Evolutionary conservation across 257 asterid species (phyloP).

Genomic region (Nemophila menziesii): DNA sequence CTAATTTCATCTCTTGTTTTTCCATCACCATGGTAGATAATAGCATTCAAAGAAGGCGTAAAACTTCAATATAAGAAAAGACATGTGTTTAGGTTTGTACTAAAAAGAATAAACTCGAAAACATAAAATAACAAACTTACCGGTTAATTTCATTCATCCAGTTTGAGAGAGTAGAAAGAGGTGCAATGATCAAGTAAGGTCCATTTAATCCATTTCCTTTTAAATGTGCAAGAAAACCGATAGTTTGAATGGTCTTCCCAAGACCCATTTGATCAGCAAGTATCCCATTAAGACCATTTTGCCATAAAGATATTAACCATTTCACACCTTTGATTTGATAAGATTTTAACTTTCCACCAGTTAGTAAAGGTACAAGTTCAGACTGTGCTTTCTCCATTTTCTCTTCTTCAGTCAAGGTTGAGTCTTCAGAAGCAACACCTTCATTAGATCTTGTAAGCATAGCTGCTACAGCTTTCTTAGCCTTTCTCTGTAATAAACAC

Average conservation of each 20-base stretch:
- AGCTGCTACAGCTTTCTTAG: conserved; percentile 92
- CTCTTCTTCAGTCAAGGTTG: conserved; percentile 59
- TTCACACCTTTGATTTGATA: conserved; percentile 96
- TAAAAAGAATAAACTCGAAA: background rate
- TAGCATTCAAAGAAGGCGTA: conserved; percentile 57
- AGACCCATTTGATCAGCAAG: conserved; percentile 99
- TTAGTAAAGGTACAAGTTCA: conserved; percentile 75
- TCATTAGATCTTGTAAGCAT: conserved; percentile 80
- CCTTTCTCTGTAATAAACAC: conserved; percentile 50
- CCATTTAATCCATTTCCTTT: conserved; percentile 95
- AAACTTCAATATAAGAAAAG: conserved; percentile 41
- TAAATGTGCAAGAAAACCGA: conserved; percentile 89
- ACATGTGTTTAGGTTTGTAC: background rate
- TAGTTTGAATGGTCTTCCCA: conserved; percentile 97
- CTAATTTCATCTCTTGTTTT: conserved; percentile 56
- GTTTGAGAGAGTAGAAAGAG: conserved; percentile 91
- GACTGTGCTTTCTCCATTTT: conserved; percentile 72
- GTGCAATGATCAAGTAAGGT: conserved; percentile 89
- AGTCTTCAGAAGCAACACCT: conserved; percentile 48
- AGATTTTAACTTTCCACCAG: conserved; percentile 85
- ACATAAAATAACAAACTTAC: conserved; percentile 23
- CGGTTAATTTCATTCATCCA: conserved; percentile 85
- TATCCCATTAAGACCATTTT: conserved; percentile 95
- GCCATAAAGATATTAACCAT: conserved; percentile 99
- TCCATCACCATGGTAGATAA: conserved; percentile 77